Base-by-base conservation (phyloP, 139 green algal genomes). In the Chlamydomonas sphaeroides region DNA sequence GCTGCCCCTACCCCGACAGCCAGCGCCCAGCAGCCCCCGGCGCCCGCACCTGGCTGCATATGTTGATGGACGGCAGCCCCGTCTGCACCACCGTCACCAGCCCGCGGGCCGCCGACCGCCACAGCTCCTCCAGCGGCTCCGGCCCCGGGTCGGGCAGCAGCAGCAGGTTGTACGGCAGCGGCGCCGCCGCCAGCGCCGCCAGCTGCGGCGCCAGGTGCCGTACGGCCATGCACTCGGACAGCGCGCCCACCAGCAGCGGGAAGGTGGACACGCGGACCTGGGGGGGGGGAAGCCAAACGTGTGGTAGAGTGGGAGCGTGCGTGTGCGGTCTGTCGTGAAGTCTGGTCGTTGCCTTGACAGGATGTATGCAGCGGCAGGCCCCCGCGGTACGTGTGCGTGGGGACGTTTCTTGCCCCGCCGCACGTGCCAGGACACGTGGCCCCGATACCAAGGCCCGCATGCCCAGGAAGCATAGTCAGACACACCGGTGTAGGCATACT, bases 61-160 rank as follows among this genome's bases (percentile, higher is more conserved):
- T 94, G 86, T 94, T 94, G 74, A 95, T 80, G 23, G 92, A 92
- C 4, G 92, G 91, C 62, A 97, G 77, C 4, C 94, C 94, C 28
- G 53, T 85, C 39, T 84, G 79, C 41, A 96, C 90, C 6, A 96
- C 88, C 2, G 79, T 68, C 8, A 89, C 90, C 65, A 97, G 95
- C 15, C 87, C 87, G 30, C 65, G 57, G 7, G 90, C 89, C 26
- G 92, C 87, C 8, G 84, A 42, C 4, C 91, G 89, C 95, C 95
- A 98, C n/a, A 98, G 89, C 17, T 84, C 78, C 18, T 88, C 83
- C 15, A 79, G 32, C 74, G 65, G 28, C 72, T 75, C 72, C 45
- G 11, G 26, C 62, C 42, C 11, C 26, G 49, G 53, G 5, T 5
- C 38, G 7, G 51, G 3, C 39, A 77, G 39, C 36, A 32, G 35